A percentile compares a stretch with the other conserved stretches of the same genome.
phyloP scores from a whole-genome alignment of 257 asterid genomes.

The Solanum peruvianum region DNA sequence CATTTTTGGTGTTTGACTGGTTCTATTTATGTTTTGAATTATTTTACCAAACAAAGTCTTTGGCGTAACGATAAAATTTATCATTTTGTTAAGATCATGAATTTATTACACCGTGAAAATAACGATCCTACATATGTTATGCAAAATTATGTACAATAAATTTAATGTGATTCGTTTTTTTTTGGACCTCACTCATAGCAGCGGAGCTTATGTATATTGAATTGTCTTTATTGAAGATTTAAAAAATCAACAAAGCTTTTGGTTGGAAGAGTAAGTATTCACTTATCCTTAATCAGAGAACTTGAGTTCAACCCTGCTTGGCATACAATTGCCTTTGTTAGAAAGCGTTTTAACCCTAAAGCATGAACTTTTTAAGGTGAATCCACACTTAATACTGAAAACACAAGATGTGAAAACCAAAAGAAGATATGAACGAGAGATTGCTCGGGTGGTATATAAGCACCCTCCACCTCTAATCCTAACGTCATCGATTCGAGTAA shows the following conservation, averaged over 20 bases:
- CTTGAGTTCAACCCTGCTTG: background rate
- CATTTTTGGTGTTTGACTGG: background rate
- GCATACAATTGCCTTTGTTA: background rate
- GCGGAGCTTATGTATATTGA: background rate
- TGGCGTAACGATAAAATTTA: background rate
- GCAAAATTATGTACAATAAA: background rate
- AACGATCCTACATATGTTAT: background rate
- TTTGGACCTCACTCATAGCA: background rate
- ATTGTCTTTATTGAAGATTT: background rate
- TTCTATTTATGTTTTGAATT: background rate
- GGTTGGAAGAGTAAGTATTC: background rate
- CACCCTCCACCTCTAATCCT: background rate
- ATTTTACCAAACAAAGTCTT: background rate
- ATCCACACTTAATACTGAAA: background rate
- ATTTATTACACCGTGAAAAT: background rate
- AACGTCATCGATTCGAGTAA: too few species aligned
- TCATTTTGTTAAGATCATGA: background rate
- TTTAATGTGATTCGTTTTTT: background rate
- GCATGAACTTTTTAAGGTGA: accelerated
- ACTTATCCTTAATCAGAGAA: background rate
- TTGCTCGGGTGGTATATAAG: background rate
- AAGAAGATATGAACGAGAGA: background rate
- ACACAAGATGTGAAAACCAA: background rate
- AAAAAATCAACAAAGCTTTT: background rate
- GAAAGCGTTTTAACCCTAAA: background rate